Base-by-base conservation (phyloP, 1,284 basidiomycete species). In the Malassezia psittaci region DNA sequence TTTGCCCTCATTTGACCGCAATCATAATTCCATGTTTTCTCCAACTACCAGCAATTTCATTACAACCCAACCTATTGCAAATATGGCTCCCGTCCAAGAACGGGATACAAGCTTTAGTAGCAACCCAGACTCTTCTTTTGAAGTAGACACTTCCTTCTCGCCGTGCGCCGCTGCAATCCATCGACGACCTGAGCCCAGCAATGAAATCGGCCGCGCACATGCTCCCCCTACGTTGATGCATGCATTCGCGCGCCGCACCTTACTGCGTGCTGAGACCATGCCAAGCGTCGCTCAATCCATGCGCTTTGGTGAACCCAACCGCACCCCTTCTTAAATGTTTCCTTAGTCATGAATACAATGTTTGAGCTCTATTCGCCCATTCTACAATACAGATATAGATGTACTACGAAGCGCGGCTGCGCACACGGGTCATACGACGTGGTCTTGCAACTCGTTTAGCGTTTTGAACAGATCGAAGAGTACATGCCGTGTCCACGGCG, bases 91-190 rank as follows among this genome's bases (percentile, higher is more conserved):
- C 16, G 16, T 10, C 13, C 16, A 9, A 10, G 32, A 42, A 11
- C 65, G 57, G 0, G 68, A 71, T 40, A 54, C 63, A n/a, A 68
- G 66, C 48, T 68, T 67, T 47, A 61, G 64, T 46, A 66, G 64
- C 37, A 60, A 60, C n/a, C 66, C 64, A 36, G 68, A 71, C 47
- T 68, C 67, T 11, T 64, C 61, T 11, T 71, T 71, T 37, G 68
- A 71, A 36, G 68, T 51, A 7, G 67, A 61, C 12, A 57, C 60
- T 10, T 61, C 61, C 3, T 66, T 66, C 41, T 66, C 64, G 35
- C 68, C 68, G 5, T 68, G 68, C 42, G 63, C 63, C n/a, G 68
- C 60, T 8, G 64, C 64, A 18, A 60, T 45, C 7, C 21, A 18
- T 13, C 42, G 59, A 13, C 60, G 51, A 18, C 48, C 60, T 18